Evolutionary conservation across 2,329 filamentous ascomycete genomes (phyloP), one percentile per base, ranked within the genome.

Genomic region (Herpomyces periplanetae): DNA sequence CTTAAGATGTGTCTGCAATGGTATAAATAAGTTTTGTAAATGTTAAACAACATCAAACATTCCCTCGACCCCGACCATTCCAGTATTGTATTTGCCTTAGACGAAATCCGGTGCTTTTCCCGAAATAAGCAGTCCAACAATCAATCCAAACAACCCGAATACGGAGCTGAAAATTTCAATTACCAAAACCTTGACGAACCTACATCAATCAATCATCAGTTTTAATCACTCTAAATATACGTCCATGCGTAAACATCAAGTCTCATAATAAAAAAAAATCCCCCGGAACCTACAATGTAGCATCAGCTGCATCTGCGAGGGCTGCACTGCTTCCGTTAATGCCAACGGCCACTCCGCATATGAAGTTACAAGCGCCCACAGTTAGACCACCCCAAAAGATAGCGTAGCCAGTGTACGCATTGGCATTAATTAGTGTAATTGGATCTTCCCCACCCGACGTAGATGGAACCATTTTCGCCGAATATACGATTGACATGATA

Each of bases 141-240:
- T 96, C 26, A 96, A 51, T 23, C 80, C 84, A 34, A 96, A 96
- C 3, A 96, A 56, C 26, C 84, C 80, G 5, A 96, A 51, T 18
- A 96, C 75, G 15, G 75, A 91, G 37, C 73, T 88, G 49, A 96
- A 96, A 38, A 96, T 96, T 42, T 96, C 84, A 33, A 96, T 84
- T 29, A 96, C 75, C 20, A 96, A 58, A 29, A 96, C 87, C 46
- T 87, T 88, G 42, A 96, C 75, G 41, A 96, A 96, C 21, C 73
- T 87, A 26, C 8, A 15, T 3, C 1, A 5, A 15, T 8, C 19
- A 13, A 23, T 32, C 24, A 32, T 23, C 11, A 20, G 13, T 2
- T 18, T 28, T 20, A 27, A 24, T 17, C 18, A 18, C 15, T 5
- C 7, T 13, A 8, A 10, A 16, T 8, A 23, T 11, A 13, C 18